Percentiles rank a stretch among this genome's conserved stretches.
Conservation (phyloP, 208 protist species). For the Crithidia fasciculata region DNA sequence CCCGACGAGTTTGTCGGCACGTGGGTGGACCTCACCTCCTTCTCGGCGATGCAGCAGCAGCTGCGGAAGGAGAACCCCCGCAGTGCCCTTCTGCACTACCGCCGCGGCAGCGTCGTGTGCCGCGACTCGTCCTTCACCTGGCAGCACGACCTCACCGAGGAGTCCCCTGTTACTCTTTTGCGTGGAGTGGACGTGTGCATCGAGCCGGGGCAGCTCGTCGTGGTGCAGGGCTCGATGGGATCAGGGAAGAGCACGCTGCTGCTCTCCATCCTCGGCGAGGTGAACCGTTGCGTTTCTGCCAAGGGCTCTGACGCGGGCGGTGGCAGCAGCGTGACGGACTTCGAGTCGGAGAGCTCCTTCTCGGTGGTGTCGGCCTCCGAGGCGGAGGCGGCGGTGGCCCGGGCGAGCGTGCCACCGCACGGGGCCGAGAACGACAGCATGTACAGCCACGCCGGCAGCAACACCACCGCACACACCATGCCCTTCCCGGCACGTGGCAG, state of each 20-base stretch:
- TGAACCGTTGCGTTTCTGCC: slow-evolving; percentile 52
- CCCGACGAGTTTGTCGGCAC: slow-evolving; percentile 72
- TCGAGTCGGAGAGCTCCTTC: slow-evolving; percentile 33
- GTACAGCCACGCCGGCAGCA: slow-evolving; percentile 16
- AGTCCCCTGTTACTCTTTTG: slow-evolving; percentile 44
- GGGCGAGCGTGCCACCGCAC: not conserved
- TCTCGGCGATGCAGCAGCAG: slow-evolving; percentile 38
- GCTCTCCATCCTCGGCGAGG: slow-evolving; percentile 79
- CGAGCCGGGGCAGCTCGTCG: slow-evolving; percentile 65
- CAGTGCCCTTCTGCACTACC: slow-evolving; percentile 37
- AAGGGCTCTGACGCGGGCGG: not conserved
- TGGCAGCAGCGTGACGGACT: slow-evolving; percentile 23
- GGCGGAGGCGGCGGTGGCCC: slow-evolving; percentile 7
- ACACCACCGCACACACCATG: slow-evolving; percentile 1
- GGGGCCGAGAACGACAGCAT: slow-evolving; percentile 7
- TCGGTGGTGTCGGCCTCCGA: slow-evolving; percentile 37
- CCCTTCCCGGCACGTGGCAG: slow-evolving; percentile 1
- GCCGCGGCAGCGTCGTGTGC: slow-evolving; percentile 65
- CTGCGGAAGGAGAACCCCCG: slow-evolving; percentile 25
- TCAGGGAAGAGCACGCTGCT: slow-evolving; percentile 80
- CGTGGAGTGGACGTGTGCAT: slow-evolving; percentile 62
- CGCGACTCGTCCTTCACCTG: slow-evolving; percentile 73
- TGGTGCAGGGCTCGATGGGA: slow-evolving; percentile 86
- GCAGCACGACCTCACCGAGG: slow-evolving; percentile 68
- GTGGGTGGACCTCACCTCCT: slow-evolving; percentile 57